Conservation (phyloP, 2,329 filamentous ascomycete species). For the Alternaria triticina region DNA sequence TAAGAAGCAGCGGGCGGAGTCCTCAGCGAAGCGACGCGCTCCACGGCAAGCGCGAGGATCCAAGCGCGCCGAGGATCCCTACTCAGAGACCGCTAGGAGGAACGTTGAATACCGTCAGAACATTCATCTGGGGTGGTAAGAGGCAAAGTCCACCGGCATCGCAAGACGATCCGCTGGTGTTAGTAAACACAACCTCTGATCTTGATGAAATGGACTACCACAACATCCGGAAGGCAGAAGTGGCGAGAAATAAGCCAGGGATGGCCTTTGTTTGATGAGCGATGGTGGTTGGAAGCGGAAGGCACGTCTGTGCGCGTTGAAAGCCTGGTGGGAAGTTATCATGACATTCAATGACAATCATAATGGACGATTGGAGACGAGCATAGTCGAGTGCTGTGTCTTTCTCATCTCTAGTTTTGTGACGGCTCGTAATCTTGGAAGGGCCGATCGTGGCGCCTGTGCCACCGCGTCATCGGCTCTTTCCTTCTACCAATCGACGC, state of each 20-base stretch:
- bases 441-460: too few relatives aligned
- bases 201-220: not conserved
- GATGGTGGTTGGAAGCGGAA: not conserved
- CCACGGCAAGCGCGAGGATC: not conserved
- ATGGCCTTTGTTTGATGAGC: not conserved
- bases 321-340: too few relatives aligned
- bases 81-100: constrained; percentile 4
- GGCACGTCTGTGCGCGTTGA: too few relatives aligned
- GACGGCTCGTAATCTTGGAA: too few relatives aligned
- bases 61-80: constrained; percentile 2
- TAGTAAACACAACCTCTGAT: not conserved
- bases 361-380: too few relatives aligned
- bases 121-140: constrained; percentile 3
- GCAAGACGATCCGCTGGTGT: not conserved
- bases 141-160: not conserved
- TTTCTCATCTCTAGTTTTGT: too few relatives aligned
- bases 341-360: too few relatives aligned
- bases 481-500: too few relatives aligned
- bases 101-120: constrained; percentile 1
- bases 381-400: too few relatives aligned
- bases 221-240: not conserved
- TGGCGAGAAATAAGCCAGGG: not conserved
- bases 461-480: too few relatives aligned
- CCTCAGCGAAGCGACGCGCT: not conserved
- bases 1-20: not conserved